Base-by-base conservation (phyloP, 2,329 filamentous ascomycete genomes). In the Huntiella decipiens region DNA sequence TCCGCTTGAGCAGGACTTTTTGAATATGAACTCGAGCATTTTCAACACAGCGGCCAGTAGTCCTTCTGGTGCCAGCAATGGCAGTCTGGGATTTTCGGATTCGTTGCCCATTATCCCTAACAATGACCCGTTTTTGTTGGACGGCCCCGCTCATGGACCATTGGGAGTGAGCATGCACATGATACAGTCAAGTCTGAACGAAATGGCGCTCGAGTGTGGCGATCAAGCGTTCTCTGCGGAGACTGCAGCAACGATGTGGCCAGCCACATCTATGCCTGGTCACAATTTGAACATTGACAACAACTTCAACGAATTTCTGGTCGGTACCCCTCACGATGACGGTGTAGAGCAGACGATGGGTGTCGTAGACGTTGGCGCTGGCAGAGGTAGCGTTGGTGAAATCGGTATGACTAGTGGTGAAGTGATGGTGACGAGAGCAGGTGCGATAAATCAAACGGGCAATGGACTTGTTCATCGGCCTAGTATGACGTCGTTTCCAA, bases 51-150 rank as follows among this genome's bases (percentile, higher is more conserved):
- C 94, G 55, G 86, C 82, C 49, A 96, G 91, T 8, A 96, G 91
- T 11, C 91, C 91, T 12, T 96, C 91, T 6, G 86, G 86, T 40
- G 88, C 96, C 60, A 96, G 88, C 65, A 93, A 84, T 38, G 84
- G 83, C 49, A 96, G 87, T 62, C 87, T 92, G 57, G 88, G 82
- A 37, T 33, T 49, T 15, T 34, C 41, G 28, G 47, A 49, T 12
- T 38, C 43, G 34, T 36, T 49, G 5, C 47, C 47, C 3, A 46
- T 49, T 43, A 49, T 49, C 11, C 47, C 47, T 17, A 49, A 45
- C 15, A 49, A 43, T 16, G 47, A 49, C n/a, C 43, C 42, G 34
- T 49, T 49, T 13, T 39, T 49, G 28, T 39, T 49, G 19, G 47
- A 49, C 16, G 38, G 39, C 15, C 38, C 46, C 6, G 16, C 45